A percentile compares a stretch with the other conserved stretches of the same genome.
These are phyloP conservation scores for Erigeron canadensis DNA, from an alignment of 129 eudicot genomes.

Conservation along the genomic window DNA sequence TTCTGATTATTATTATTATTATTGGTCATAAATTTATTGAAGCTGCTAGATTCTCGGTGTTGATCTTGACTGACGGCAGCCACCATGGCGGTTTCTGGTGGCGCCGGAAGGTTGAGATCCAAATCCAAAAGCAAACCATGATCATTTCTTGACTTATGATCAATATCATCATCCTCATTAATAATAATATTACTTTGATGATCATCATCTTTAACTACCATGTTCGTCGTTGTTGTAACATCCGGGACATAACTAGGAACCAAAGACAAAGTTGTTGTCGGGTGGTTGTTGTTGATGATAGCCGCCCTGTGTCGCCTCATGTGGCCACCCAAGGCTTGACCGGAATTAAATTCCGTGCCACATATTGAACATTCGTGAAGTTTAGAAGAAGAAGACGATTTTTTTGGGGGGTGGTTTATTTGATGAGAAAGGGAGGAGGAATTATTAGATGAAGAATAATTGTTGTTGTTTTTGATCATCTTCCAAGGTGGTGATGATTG, in stretches of 20 bases:
- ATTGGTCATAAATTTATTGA: conserved; percentile 16
- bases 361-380: conserved; percentile 87
- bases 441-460: conserved; percentile 27
- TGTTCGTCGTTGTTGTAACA: conserved; percentile 1
- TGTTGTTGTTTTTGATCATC: conserved; percentile 19
- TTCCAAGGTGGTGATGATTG: conserved; percentile 11
- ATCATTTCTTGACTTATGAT: conserved; percentile 30
- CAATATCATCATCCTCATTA: too few species aligned
- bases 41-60: conserved; percentile 33
- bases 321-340: conserved; percentile 97
- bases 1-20: too few species aligned
- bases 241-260: conserved; percentile 26
- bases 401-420: conserved; percentile 35
- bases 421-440: conserved; percentile 58
- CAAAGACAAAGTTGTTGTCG: conserved; percentile 39
- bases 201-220: conserved; percentile 19
- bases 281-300: neutral
- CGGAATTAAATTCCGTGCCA: conserved; percentile 88
- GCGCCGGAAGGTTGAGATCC: conserved; percentile 97
- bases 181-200: conserved; percentile 8
- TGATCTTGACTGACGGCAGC: conserved; percentile 30
- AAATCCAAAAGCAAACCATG: conserved; percentile 67
- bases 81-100: conserved; percentile 39
- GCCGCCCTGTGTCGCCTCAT: conserved; percentile 87
- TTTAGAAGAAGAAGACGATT: conserved; percentile 39